Base-by-base conservation (phyloP, 768 basidiomycete genomes). In the Macrocybe gigantea region DNA sequence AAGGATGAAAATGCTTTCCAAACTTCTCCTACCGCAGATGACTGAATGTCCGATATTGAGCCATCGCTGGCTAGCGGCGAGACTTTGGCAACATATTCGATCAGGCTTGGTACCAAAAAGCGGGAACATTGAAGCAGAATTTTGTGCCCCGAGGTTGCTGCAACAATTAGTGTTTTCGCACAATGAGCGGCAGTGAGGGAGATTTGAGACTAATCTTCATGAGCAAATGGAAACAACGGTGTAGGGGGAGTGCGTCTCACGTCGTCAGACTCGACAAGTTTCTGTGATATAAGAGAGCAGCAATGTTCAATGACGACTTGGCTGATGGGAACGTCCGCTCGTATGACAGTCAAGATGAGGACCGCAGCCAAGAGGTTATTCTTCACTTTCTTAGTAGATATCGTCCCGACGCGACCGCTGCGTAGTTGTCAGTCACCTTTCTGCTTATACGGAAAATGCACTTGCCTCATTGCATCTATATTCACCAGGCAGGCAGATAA, bases 381-480 rank as follows among this genome's bases (percentile, higher is more conserved):
- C 67, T 92, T 94, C 63, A 88, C 74, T 69, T 97, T 97, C 63
- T 84, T 82, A 2, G 78, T 68, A 2, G 88, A 87, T 7, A 88
- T 81, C 0, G 74, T 55, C 0, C 93, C 94, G 49, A 82, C 75
- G 41, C 95, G 84, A 7, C 89, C 88, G 35, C 94, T 95, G 52
- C 33, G 47, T 30, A 36, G 42, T 52, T 13, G 13, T 44, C 46
- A 37, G 52, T n/a, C 41, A 14, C 22, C 15, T 22, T 22, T 43
- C 33, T 45, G 15, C 41, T 38, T 5, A 8, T 33, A 41, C 7
- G 39, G 12, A 36, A 52, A 10, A 34, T 10, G 11, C 14, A 53
- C 82, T 50, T 44, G 93, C 93, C 93, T 79, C 86, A 96, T 93
- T 51, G 85, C 88, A 58, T 97, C 94, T 15, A 97, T 75, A 59